phyloP scores from a whole-genome alignment of 2,329 filamentous ascomycete genomes.

The Acephala macrosclerotiorum region DNA sequence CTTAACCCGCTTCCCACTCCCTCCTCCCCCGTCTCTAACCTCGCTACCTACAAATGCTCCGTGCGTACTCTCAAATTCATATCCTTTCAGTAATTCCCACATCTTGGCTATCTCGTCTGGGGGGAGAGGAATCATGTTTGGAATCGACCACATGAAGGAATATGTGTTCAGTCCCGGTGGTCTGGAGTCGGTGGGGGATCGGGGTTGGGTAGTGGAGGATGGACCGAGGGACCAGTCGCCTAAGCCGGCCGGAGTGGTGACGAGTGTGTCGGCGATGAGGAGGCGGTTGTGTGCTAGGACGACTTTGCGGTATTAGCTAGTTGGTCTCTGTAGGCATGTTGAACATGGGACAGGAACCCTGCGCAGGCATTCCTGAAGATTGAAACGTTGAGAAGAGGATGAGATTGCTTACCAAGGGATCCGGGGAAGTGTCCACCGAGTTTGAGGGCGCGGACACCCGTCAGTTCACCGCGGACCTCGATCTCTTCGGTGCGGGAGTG shows the following conservation, averaged over 20 bases:
- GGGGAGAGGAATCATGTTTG: conserved; percentile 76
- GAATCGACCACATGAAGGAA: conserved; percentile 80
- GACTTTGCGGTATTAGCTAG: too few relatives aligned
- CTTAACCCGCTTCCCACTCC: conserved; percentile 56
- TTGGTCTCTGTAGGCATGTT: too few relatives aligned
- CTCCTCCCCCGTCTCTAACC: conserved; percentile 55
- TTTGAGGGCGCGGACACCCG: conserved; percentile 69
- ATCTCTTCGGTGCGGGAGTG: conserved; percentile 48
- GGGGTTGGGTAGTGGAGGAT: too few relatives aligned
- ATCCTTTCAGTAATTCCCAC: conserved; percentile 70
- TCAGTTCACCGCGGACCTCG: conserved; percentile 46
- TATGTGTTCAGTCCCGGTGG: conserved; percentile 61
- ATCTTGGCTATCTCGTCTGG: conserved; percentile 70
- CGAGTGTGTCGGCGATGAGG: conserved; percentile 80
- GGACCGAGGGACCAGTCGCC: conserved; percentile 55
- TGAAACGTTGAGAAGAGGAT: too few relatives aligned
- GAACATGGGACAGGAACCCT: too few relatives aligned
- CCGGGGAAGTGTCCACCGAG: conserved; percentile 84
- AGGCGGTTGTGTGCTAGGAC: conserved; percentile 67
- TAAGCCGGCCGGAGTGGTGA: conserved; percentile 69
- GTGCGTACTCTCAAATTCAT: conserved; percentile 71
- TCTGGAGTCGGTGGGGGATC: conserved; percentile 42
- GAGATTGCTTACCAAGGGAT: too few relatives aligned
- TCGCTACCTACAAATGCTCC: conserved; percentile 72
- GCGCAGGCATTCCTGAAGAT: too few relatives aligned